Conservation (phyloP, 2,329 filamentous ascomycete species). For the Hymenoscyphus salicellus region DNA sequence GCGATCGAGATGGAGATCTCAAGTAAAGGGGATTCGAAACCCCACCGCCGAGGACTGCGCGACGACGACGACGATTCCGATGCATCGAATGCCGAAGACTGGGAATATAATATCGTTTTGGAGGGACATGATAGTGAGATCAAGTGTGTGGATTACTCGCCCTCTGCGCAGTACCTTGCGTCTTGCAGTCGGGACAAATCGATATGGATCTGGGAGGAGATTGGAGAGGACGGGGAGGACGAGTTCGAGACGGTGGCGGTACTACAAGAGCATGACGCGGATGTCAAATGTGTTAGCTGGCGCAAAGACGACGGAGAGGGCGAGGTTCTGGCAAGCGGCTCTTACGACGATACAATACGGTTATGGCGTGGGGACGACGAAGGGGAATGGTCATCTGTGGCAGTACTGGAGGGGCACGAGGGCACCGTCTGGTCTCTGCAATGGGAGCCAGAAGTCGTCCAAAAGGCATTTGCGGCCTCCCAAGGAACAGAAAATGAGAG, state of each 20-base stretch:
- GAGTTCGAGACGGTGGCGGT: constrained; percentile 97
- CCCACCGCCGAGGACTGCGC: constrained; percentile 21
- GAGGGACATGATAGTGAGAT: constrained; percentile 96
- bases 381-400: constrained; percentile 86
- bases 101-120: constrained; percentile 86
- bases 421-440: constrained; percentile 90
- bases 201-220: constrained; percentile 98
- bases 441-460: constrained; percentile 52
- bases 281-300: constrained; percentile 94
- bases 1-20: constrained; percentile 46
- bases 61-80: constrained; percentile 37
- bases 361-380: constrained; percentile 75
- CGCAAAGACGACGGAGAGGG: constrained; percentile 65
- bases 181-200: constrained; percentile 91
- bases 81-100: constrained; percentile 66
- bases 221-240: constrained; percentile 74
- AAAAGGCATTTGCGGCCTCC: constrained; percentile 17
- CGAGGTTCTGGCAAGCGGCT: constrained; percentile 81
- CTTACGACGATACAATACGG: constrained; percentile 88
- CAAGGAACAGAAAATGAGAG: constrained; percentile 31
- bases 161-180: constrained; percentile 74
- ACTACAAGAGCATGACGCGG: constrained; percentile 87
- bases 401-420: constrained; percentile 73
- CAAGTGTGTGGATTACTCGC: constrained; percentile 72
- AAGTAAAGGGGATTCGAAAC: constrained; percentile 22